Evolutionary conservation across 2,329 filamentous ascomycete genomes (phyloP), one percentile per base, ranked within the genome.

Genomic region (Fusarium paranaense): DNA sequence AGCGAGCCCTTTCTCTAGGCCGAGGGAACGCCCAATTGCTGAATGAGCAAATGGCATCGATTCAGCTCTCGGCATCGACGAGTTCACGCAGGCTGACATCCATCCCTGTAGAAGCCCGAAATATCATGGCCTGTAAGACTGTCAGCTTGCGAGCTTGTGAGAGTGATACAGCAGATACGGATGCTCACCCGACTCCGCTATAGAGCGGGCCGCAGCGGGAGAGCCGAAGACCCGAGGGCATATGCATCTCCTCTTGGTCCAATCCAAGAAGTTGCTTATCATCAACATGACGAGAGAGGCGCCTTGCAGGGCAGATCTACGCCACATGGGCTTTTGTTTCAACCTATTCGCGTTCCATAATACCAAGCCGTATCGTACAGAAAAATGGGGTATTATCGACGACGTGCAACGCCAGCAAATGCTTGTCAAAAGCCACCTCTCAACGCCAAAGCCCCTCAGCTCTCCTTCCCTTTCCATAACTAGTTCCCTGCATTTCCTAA

Each of bases 331-430:
- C 64, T 40, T 45, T 35, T 70, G 64, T 68, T 69, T 65, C 72
- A 73, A 70, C 71, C 60, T 67, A 73, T 71, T 70, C 62, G 68
- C 70, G 60, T 65, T 68, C 58, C 64, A 72, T 58, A 66, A 62
- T 74, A 64, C 52, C 64, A 64, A 74, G 60, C 63, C 67, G 63
- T 66, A 70, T 30, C 25, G 18, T 27, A 52, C 25, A 30, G 76
- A 68, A 72, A 64, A 65, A 64, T 65, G 69, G 74, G 69, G 72
- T 76, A 76, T 67, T 74, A 75, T 69, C 75, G 33, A 52, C 64
- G 71, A 70, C 67, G 33, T 66, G 67, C 66, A 70, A 78, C 72
- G 71, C 75, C 67, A 67, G 69, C 59, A 78, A 78, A 76, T 72
- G 68, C 66, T 76, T 74, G 62, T 65, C 57, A 66, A 66, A 33